phyloP scores from a whole-genome alignment of 371 early-diverging fungal species.

The Actinomortierella wolfii region DNA sequence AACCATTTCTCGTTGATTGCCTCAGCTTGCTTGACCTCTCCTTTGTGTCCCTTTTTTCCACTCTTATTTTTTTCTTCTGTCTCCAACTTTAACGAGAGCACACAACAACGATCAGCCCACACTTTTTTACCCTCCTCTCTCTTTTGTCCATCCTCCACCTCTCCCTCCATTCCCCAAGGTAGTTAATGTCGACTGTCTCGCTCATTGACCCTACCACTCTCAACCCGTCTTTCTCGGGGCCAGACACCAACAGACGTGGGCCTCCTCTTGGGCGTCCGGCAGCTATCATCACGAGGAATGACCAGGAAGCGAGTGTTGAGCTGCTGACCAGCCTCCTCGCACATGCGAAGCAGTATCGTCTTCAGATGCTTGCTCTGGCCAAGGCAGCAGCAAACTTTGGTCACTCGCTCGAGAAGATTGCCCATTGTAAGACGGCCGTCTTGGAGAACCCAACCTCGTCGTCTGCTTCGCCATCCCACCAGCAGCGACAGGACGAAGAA shows the following conservation, averaged over 20 bases:
- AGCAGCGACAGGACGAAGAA: too few species aligned
- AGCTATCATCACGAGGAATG: slow-evolving; percentile 32
- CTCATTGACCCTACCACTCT: slow-evolving; percentile 43
- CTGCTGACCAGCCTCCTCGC: slow-evolving; percentile 38
- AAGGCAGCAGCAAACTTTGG: slow-evolving; percentile 57
- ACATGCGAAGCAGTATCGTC: slow-evolving; percentile 53
- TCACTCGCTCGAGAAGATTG: slow-evolving; percentile 54
- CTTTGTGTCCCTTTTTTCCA: too few species aligned
- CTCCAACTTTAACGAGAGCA: not conserved
- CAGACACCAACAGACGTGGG: slow-evolving; percentile 17
- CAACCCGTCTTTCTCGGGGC: slow-evolving; percentile 43
- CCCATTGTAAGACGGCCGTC: slow-evolving; percentile 52
- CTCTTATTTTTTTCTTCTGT: not conserved
- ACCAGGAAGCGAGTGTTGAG: slow-evolving; percentile 38
- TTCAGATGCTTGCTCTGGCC: slow-evolving; percentile 53
- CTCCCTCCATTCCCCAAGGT: not conserved
- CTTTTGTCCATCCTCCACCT: not conserved
- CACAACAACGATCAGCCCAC: not conserved
- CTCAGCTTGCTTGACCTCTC: too few species aligned
- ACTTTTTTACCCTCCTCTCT: slow-evolving; percentile 1
- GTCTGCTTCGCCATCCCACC: too few species aligned
- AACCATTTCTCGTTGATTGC: not conserved
- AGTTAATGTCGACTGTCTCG: slow-evolving; percentile 30
- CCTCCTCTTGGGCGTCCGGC: slow-evolving; percentile 21
- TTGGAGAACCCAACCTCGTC: slow-evolving; percentile 10